These are phyloP conservation scores for Leptographium wingfieldii DNA, from an alignment of 2,329 filamentous ascomycete species.

Conservation along the genomic window DNA sequence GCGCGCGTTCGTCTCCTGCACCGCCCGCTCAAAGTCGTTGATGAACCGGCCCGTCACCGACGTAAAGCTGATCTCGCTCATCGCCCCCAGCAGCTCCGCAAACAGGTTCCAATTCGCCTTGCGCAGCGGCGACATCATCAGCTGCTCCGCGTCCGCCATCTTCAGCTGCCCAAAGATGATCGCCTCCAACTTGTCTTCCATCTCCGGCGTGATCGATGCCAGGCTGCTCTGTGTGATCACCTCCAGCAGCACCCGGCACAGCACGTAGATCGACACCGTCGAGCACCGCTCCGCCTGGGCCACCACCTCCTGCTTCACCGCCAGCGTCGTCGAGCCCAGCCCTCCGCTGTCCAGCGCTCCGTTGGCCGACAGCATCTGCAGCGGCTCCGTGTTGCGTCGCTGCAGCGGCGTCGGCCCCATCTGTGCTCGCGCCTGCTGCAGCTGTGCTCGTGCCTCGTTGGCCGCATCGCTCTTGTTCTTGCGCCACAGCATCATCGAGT, in stretches of 20 bases:
- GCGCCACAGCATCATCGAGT: slow-evolving; percentile 96
- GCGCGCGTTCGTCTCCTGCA: slow-evolving; percentile 64
- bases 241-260: slow-evolving; percentile 86
- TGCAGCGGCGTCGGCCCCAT: slow-evolving; percentile 36
- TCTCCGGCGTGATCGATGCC: slow-evolving; percentile 70
- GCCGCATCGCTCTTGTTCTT: slow-evolving; percentile 91
- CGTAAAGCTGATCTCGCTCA: slow-evolving; percentile 85
- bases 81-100: slow-evolving; percentile 81
- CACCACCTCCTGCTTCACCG: slow-evolving; percentile 55
- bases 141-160: slow-evolving; percentile 70
- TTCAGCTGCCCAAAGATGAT: slow-evolving; percentile 97
- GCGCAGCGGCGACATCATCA: slow-evolving; percentile 65
- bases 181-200: slow-evolving; percentile 85
- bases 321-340: slow-evolving; percentile 26
- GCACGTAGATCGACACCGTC: slow-evolving; percentile 87
- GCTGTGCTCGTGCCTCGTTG: slow-evolving; percentile 48
- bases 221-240: slow-evolving; percentile 86
- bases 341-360: slow-evolving; percentile 17
- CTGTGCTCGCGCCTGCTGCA: slow-evolving; percentile 38
- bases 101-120: slow-evolving; percentile 95
- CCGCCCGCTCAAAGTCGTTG: slow-evolving; percentile 62
- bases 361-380: slow-evolving; percentile 27
- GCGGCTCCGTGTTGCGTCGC: slow-evolving; percentile 64
- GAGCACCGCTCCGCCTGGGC: slow-evolving; percentile 77
- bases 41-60: slow-evolving; percentile 76